Evolutionary conservation across 306 rosid species (phyloP).

Genomic region (barrel medic (Medicago truncatula)): MtrunA17r5.0-ANR NC_053045.1:59367501-59368000

Average conservation of each 20-base stretch:
- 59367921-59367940: not conserved
- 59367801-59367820: not conserved
- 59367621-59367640: not conserved
- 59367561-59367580: not conserved
- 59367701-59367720: conserved; percentile 42
- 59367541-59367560: not conserved
- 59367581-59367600: not conserved
- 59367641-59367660: not conserved
- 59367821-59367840: conserved; percentile 37
- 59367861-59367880: not conserved
- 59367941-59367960: not conserved
- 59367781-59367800: conserved; percentile 9
- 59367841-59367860: conserved; percentile 8
- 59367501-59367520: not conserved
- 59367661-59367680: conserved; percentile 33
- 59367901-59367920: conserved; percentile 13
- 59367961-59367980: not conserved
- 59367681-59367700: conserved; percentile 38
- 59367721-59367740: conserved; percentile 35
- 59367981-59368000: not conserved
- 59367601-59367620: no score
- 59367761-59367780: conserved; percentile 24
- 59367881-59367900: not conserved
- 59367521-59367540: not conserved
- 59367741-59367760: not conserved